A percentile compares a stretch with the other conserved stretches of the same genome.
Conservation (phyloP, 495 filamentous ascomycete species). For the Xylaria flabelliformis region DNA sequence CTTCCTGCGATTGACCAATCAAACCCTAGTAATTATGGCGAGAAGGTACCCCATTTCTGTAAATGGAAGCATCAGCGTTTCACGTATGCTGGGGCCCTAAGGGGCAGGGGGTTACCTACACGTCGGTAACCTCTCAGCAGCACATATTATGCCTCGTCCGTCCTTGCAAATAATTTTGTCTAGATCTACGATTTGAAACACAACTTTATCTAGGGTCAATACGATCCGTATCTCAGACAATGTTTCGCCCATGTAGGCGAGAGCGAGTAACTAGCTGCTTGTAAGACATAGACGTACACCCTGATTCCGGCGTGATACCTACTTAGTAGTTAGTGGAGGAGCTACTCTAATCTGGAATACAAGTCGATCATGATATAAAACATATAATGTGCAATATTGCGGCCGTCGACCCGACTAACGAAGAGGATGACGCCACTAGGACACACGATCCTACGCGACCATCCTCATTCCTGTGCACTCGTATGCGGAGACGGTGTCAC, state of each 20-base stretch:
- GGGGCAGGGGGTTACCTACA: neutral
- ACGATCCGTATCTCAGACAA: neutral
- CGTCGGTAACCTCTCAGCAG: neutral
- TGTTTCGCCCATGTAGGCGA: neutral
- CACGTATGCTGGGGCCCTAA: constrained; percentile 5
- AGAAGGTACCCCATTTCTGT: constrained; percentile 14
- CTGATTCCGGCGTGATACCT: neutral
- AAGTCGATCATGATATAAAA: constrained; percentile 10
- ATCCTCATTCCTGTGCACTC: neutral
- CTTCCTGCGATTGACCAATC: constrained; percentile 8
- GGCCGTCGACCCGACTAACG: neutral
- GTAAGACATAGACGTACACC: constrained; percentile 5
- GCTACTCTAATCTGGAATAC: neutral
- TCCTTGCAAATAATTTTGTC: neutral
- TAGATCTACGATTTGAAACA: neutral
- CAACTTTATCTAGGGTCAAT: neutral
- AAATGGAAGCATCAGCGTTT: constrained; percentile 26
- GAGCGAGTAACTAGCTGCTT: neutral
- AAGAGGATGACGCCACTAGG: neutral
- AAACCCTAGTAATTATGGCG: neutral
- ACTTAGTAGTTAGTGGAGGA: neutral
- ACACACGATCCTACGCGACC: neutral
- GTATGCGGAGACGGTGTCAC: neutral
- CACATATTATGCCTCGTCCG: neutral
- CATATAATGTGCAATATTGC: neutral